Base-by-base conservation (phyloP, 2,329 filamentous ascomycete genomes). In the Diatrype stigma region DNA sequence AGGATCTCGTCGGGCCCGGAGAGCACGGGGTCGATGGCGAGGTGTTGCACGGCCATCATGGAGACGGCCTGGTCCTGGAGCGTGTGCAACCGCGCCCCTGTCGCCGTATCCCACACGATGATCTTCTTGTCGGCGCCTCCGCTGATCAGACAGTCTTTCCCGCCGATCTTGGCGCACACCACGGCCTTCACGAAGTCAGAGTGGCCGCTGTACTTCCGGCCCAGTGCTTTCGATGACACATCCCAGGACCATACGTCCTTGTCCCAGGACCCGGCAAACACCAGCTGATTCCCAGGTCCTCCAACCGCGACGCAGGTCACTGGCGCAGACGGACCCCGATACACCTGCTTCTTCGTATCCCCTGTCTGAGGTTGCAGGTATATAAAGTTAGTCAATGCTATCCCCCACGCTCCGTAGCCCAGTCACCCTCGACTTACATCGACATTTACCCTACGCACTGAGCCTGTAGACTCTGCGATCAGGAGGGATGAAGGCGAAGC, bases 201-300 rank as follows among this genome's bases (percentile, higher is more conserved):
- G 68, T 97, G 93, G 4, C 90, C 91, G 51, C 80, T 79, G 59
- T 85, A 91, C 56, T 77, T 84, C 54, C 73, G 78, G n/a, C 73
- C 75, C 1, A 74, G 70, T 28, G 74, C 67, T 42, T 74, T 76
- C 3, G 82, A 82, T 17, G 77, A 73, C 30, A 86, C 73, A 61
- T 89, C 79, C 88, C 90, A 96, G 30, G 87, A 88, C 85, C 91
- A 96, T 51, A 97, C 80, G 19, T 83, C 80, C 72, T 96, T 96
- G 72, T 99, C 93, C 94, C 94, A 99, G 52, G 86, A 94, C 32
- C 92, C 93, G 22, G 90, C 90, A 68, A 90, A 96, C 11, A 96
- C 65, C 1, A 79, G 87, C 47, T 68, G 70, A 53, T 75, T 76
- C 23, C 72, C 72, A 3, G 74, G 67, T 14, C 83, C 79, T 42